Evolutionary conservation across 164 flowering plant genomes (phyloP).

Genomic region (Macadamia tetraphylla): DNA sequence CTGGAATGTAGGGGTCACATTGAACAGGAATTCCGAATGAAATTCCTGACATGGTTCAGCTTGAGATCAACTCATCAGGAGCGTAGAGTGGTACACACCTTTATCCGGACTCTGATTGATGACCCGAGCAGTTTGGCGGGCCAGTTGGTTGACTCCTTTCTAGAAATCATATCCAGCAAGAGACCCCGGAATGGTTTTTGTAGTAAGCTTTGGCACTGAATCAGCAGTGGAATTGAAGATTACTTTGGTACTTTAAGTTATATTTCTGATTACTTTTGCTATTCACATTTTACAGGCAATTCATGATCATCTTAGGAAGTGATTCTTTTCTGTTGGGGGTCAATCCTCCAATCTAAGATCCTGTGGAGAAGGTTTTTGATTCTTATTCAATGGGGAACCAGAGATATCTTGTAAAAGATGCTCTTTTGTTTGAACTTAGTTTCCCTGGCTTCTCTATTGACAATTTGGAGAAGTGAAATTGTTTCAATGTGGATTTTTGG

Average conservation of each 20-base stretch:
- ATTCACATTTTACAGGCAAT: conserved; percentile 17
- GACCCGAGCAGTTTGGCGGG: conserved; percentile 91
- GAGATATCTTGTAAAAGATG: conserved; percentile 1
- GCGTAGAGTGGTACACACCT: conserved; percentile 83
- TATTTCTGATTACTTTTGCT: neutral
- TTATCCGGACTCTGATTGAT: conserved; percentile 66
- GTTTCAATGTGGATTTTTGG: neutral
- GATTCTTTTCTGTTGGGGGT: conserved; percentile 5
- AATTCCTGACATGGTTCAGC: conserved; percentile 91
- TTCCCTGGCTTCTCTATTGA: neutral
- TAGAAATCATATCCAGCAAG: conserved; percentile 69
- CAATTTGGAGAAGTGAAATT: neutral
- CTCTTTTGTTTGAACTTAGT: neutral
- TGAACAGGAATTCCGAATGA: conserved; percentile 75
- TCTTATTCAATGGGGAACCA: neutral
- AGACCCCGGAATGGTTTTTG: conserved; percentile 66
- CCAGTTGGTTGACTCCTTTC: conserved; percentile 81
- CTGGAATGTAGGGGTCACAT: conserved; percentile 81
- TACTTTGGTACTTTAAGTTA: no score
- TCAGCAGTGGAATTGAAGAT: neutral
- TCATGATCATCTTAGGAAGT: conserved; percentile 11
- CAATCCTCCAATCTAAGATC: neutral
- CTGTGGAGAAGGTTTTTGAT: conserved; percentile 1
- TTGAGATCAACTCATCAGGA: conserved; percentile 85
- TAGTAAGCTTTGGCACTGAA: conserved; percentile 59